Evolutionary conservation across 2,329 filamentous ascomycete genomes (phyloP), one percentile per base, ranked within the genome.

Genomic region (Fusarium graminum): DNA sequence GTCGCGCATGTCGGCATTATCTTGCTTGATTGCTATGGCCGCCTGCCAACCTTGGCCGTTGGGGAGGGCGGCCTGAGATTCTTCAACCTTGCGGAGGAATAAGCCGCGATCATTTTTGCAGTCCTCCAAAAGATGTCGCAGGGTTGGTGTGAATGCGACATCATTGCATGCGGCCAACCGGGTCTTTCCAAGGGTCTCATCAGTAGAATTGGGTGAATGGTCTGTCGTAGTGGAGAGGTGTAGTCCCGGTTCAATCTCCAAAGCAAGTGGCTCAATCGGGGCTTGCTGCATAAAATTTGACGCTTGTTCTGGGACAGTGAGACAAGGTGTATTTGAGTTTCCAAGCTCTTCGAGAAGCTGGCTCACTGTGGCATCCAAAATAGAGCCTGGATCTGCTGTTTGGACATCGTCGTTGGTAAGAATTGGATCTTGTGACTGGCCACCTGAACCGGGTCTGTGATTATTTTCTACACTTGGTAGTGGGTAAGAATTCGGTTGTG

Each of bases 1-100:
- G 6, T 57, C 54, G 3, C 54, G 46, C 54, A 57, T 57, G 26
- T 57, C 54, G 7, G 54, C 46, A 11, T 57, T 57, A 11, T 57
- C 54, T 32, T 51, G 44, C 16, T 57, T 57, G 16, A 29, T 57
- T 6, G 54, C 54, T 57, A 57, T 57, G 10, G 54, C 54, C 12
- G 54, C 54, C 25, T 28, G 43, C 54, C 54, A 57, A 30, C 54
- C 54, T 19, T 39, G 22, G 29, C 54, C 46, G 40, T 50, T 57
- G 2, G 54, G 54, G 14, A 57, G 47, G 16, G 54, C 25, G 2
- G 54, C 46, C 19, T 52, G 43, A 3, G 54, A 57, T 17, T 52
- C 54, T 40, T 57, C 42, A 26, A 57, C 54, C 32, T 39, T 57
- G 32, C 40, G 54, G 17, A 57, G 40, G n/a, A 57, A 57, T 6